Conservation (phyloP, 352 stramenopile species). For the Globisporangium recalcitrans region DNA sequence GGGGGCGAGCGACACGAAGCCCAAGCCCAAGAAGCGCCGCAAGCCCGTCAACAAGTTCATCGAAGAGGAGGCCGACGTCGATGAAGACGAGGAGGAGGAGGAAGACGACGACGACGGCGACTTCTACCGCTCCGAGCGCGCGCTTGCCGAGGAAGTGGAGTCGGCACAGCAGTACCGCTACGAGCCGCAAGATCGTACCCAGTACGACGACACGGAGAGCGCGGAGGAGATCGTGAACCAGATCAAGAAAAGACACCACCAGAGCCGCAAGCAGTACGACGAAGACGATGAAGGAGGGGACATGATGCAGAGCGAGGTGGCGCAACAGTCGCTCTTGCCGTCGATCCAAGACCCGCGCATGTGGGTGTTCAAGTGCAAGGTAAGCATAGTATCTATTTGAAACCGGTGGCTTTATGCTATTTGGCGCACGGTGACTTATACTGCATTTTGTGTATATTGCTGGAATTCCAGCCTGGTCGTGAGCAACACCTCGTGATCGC, state of each 20-base stretch:
- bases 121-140: slow-evolving; percentile 73
- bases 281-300: slow-evolving; percentile 81
- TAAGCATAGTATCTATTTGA: slow-evolving; percentile 12
- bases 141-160: slow-evolving; percentile 74
- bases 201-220: slow-evolving; percentile 76
- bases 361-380: slow-evolving; percentile 91
- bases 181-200: slow-evolving; percentile 63
- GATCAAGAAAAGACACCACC: slow-evolving; percentile 86
- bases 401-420: neutral
- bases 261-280: slow-evolving; percentile 80
- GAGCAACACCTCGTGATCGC: slow-evolving; percentile 84
- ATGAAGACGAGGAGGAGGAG: slow-evolving; percentile 84
- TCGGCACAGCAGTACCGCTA: slow-evolving; percentile 60
- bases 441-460: neutral
- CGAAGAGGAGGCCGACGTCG: slow-evolving; percentile 83
- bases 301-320: slow-evolving; percentile 81
- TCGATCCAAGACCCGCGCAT: slow-evolving; percentile 87
- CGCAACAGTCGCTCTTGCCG: slow-evolving; percentile 82
- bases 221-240: slow-evolving; percentile 83
- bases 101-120: slow-evolving; percentile 78
- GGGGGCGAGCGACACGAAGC: slow-evolving; percentile 38
- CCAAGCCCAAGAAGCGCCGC: slow-evolving; percentile 81
- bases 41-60: slow-evolving; percentile 88
- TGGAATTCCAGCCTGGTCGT: slow-evolving; percentile 43
- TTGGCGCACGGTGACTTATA: neutral